Evolutionary conservation across 257 asterid genomes (phyloP), one percentile per base, ranked within the genome.

Genomic region (Nicotiana attenuata): DNA sequence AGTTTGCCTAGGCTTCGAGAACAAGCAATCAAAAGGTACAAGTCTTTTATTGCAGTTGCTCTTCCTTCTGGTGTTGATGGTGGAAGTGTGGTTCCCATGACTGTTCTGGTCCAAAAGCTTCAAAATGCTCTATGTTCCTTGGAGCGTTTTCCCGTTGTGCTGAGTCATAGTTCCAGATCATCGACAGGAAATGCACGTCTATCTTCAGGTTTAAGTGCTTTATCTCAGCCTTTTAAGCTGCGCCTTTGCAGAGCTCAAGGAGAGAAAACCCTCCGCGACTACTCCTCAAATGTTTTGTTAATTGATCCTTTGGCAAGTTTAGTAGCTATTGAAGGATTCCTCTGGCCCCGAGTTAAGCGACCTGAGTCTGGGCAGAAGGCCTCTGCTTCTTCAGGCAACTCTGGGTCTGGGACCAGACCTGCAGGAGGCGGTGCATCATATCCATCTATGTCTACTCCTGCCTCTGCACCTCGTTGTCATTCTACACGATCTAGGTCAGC

Each of bases 161-260:
- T 96, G 78, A 96, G 98, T 86, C 98, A 94, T 77, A 88, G 92
- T 52, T 88, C 97, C 65, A 90, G 97, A 84, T 88, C 98, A 47
- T 90, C 94, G 77, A 87, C 90, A 69, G 92, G 97, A 59, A 92
- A 83, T 88, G 84, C 98, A 50, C 97, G 97, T 59, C 98, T 94
- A 82, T 92, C 99, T 84, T 96, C 99, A 85, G 98, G 99, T 83
- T 86, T 93, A 80, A 89, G 93, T 88, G 96, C 93, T 81, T 89
- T 96, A 75, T 87, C 98, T 52, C 98, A 93, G 82, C 98, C 98
- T 57, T 88, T 94, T 71, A 96, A 96, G 92, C 88, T 96, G 86
- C 97, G 99, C 75, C 99, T 96, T 78, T 96, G 99, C 80, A 89
- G 99, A 86, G 97, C 97, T 55, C 91, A 88, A 61, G 99, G 98